Base-by-base conservation (phyloP, 768 basidiomycete species). In the Kwoniella sp. region DNA sequence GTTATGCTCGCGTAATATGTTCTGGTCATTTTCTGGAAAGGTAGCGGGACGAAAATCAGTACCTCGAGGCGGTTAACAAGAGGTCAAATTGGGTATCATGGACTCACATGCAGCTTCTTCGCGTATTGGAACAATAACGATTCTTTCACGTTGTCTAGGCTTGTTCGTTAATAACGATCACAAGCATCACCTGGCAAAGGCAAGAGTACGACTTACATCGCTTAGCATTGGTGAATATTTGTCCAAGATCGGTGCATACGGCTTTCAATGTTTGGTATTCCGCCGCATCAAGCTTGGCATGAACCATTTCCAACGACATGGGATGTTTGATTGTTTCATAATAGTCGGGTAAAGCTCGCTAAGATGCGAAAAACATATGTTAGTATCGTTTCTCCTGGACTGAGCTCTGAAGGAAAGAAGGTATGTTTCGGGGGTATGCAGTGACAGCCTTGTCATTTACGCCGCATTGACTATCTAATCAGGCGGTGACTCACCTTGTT, bases 211-310 rank as follows among this genome's bases (percentile, higher is more conserved):
- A 63, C 78, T 67, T 55, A 79, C 78, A 79, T 72, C 77, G 61
- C 58, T 79, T 79, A 19, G 78, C 78, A 54, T 79, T 79, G 48
- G 63, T 70, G 58, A 72, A 79, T 48, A 79, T 77, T 63, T 77
- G 71, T 10, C 74, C 74, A 7, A 79, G 46, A 63, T 79, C 78
- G 30, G 58, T 52, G 27, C 60, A 63, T 27, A 78, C 78, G 27
- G 67, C 73, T 48, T 69, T 71, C 12, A 77, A 47, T 10, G 72
- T 73, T 15, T 69, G 55, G 55, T 79, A 79, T 51, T 63, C 55
- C 15, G 46, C 37, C 1, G 60, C 44, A 13, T 71, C 65, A 5
- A 76, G 73, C 53, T 68, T 71, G 13, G 62, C 55, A 1, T 72
- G 65, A 1, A 79, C 69, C 13, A 64, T 65, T 29, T 75, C 72